Conservation (phyloP, 371 early-diverging fungal genomes). For the Saksenaea oblongispora region DNA sequence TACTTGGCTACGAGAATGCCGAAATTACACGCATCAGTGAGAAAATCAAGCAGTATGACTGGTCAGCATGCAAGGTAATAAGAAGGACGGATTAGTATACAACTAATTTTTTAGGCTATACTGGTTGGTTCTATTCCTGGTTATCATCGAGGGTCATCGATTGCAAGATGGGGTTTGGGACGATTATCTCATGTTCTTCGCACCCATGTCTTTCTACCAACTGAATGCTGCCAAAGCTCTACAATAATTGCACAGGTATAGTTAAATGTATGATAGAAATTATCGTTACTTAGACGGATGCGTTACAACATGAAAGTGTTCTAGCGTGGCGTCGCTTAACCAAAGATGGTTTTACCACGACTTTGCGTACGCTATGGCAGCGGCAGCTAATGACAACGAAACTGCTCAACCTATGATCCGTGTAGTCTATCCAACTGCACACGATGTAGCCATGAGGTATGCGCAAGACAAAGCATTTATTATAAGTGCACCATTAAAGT, state of each 20-base stretch:
- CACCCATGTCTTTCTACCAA: conserved; percentile 29
- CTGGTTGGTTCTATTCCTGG: conserved; percentile 29
- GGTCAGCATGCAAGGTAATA: conserved; percentile 35
- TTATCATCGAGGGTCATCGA: conserved; percentile 16
- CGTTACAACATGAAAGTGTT: conserved; percentile 39
- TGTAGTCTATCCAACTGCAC: conserved; percentile 62
- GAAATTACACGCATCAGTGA: conserved; percentile 14
- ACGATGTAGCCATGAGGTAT: conserved; percentile 61
- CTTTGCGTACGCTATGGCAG: conserved; percentile 14
- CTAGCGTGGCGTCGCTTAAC: conserved; percentile 59
- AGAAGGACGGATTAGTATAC: background rate
- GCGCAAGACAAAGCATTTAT: too few relatives aligned
- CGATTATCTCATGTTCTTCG: conserved; percentile 38
- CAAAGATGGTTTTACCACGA: conserved; percentile 44
- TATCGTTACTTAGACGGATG: background rate
- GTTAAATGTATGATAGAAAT: background rate
- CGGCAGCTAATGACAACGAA: conserved; percentile 7
- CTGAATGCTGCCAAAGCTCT: conserved; percentile 25
- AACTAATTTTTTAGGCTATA: conserved; percentile 10
- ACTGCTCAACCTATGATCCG: conserved; percentile 16
- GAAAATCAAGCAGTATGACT: conserved; percentile 48
- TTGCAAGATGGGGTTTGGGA: conserved; percentile 57
- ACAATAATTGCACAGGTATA: conserved; percentile 47
- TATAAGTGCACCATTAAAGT: too few relatives aligned
- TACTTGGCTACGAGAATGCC: conserved; percentile 39